Conservation (phyloP, 352 stramenopile species). For the Globisporangium megalacanthum region DNA sequence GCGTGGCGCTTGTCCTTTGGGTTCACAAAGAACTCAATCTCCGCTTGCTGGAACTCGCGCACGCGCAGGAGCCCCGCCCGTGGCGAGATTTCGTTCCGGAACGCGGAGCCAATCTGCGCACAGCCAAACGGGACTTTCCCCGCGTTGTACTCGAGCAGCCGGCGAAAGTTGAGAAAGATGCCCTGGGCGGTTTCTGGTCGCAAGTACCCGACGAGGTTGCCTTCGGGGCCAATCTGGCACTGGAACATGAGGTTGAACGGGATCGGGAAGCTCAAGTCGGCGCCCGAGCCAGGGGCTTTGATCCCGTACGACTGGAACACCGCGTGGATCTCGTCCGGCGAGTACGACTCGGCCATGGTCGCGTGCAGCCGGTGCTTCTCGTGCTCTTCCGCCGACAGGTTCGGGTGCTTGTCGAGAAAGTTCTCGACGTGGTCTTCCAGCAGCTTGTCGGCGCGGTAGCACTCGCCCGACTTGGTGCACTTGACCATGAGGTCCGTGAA, state of each 20-base stretch:
- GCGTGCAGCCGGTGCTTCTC: constrained; percentile 92
- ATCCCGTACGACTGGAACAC: constrained; percentile 94
- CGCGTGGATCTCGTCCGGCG: constrained; percentile 94
- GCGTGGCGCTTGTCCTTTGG: constrained; percentile 98
- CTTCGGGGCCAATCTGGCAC: constrained; percentile 98
- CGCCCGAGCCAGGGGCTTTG: constrained; percentile 87
- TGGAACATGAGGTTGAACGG: constrained; percentile 99
- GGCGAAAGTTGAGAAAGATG: constrained; percentile 99
- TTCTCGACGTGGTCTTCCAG: constrained; percentile 98
- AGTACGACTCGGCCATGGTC: constrained; percentile 98
- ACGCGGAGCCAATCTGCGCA: constrained; percentile 85
- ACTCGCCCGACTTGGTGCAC: constrained; percentile 95
- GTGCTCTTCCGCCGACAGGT: constrained; percentile 64
- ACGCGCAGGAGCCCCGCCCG: constrained; percentile 95
- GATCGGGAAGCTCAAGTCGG: constrained; percentile 94
- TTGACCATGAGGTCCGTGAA: constrained; percentile 99
- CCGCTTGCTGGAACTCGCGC: constrained; percentile 98
- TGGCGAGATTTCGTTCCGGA: constrained; percentile 97
- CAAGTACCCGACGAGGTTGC: constrained; percentile 95
- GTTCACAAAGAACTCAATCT: constrained; percentile 99
- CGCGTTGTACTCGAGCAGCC: constrained; percentile 97
- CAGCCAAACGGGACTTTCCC: constrained; percentile 88
- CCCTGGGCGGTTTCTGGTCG: constrained; percentile 98
- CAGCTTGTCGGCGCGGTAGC: constrained; percentile 99
- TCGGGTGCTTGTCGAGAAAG: constrained; percentile 90